These are phyloP conservation scores for Adansonia rubrostipa DNA, from an alignment of 441 rosid species.

Conservation along the genomic window DNA sequence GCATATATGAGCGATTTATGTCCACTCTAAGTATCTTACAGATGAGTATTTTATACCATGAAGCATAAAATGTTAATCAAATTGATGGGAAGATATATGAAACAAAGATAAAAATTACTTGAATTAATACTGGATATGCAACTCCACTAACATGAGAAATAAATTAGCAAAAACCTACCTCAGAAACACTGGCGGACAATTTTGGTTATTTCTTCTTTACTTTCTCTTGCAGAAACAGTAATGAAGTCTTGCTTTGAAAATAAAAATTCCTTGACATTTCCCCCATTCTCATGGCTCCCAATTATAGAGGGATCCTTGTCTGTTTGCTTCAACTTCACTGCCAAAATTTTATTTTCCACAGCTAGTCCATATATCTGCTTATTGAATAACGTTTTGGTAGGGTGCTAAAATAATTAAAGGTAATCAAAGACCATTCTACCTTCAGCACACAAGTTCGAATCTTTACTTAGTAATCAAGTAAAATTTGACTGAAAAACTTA, in stretches of 20 bases:
- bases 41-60: not conserved
- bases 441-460: not conserved
- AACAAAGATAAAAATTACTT: not conserved
- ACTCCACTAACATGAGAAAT: not conserved
- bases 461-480: not conserved
- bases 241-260: slow-evolving; percentile 33
- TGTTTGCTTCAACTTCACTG: slow-evolving; percentile 54
- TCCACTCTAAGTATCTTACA: not conserved
- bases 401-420: not conserved
- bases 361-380: slow-evolving; percentile 67
- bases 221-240: slow-evolving; percentile 32
- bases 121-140: not conserved
- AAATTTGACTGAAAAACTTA: not conserved
- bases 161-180: slow-evolving; percentile 35
- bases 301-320: slow-evolving; percentile 37
- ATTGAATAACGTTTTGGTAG: not conserved
- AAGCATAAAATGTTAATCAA: not conserved
- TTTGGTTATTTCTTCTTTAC: slow-evolving; percentile 38
- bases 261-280: slow-evolving; percentile 24
- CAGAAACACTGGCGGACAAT: slow-evolving; percentile 31
- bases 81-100: not conserved
- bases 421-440: not conserved
- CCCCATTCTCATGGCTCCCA: slow-evolving; percentile 26
- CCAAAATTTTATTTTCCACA: slow-evolving; percentile 61
- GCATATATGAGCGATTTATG: not conserved